phyloP scores from a whole-genome alignment of 805 yeast species.

The Sugiyamaella marilandica region DNA sequence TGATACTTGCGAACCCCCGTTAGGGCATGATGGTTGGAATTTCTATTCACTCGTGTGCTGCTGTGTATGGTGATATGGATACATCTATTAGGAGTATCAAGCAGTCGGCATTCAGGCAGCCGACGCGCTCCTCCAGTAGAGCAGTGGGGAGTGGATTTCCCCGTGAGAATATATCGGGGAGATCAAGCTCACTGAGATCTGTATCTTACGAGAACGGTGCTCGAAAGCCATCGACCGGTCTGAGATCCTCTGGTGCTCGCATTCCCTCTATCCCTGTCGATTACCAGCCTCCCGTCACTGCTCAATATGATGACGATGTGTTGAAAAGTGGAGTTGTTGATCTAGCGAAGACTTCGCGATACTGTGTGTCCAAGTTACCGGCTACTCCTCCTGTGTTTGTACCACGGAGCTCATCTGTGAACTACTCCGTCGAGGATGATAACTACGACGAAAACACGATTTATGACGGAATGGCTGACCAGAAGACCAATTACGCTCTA shows the following conservation, averaged over 20 bases:
- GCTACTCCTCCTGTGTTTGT: constrained; percentile 47
- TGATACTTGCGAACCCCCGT: constrained; percentile 5
- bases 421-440: neutral
- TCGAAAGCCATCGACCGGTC: neutral
- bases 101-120: constrained; percentile 18
- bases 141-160: neutral
- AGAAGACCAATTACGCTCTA: constrained; percentile 45
- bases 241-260: neutral
- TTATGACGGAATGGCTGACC: constrained; percentile 44
- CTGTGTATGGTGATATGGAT: neutral
- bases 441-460: constrained; percentile 10
- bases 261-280: neutral
- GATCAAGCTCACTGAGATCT: neutral
- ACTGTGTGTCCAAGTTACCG: constrained; percentile 52
- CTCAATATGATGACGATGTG: constrained; percentile 2
- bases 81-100: constrained; percentile 15
- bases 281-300: neutral
- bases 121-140: constrained; percentile 3
- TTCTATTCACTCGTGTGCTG: neutral
- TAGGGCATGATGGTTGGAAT: neutral
- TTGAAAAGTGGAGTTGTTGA: constrained; percentile 36
- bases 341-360: constrained; percentile 54
- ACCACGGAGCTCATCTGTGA: constrained; percentile 18
- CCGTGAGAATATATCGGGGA: neutral
- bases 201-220: neutral